Conservation (phyloP, 768 basidiomycete species). For the Rickenella mellea region DNA sequence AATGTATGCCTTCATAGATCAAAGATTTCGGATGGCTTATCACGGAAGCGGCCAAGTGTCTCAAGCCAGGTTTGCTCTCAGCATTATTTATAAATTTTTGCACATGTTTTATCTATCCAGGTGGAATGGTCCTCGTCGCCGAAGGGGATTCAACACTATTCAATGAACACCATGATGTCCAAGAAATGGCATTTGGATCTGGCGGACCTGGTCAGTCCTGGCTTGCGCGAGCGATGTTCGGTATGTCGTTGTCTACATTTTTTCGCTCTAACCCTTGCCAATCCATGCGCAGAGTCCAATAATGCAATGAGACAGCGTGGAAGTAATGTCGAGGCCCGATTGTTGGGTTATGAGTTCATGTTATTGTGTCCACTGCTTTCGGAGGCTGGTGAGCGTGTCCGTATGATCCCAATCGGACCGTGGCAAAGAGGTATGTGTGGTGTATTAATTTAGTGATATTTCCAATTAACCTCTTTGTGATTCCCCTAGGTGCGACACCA, state of each 20-base stretch:
- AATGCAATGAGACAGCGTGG: slow-evolving; percentile 1
- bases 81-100: background rate
- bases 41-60: background rate
- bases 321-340: background rate
- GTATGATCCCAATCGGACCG: background rate
- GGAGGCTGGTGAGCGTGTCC: background rate
- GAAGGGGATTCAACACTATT: background rate
- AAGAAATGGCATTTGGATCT: background rate
- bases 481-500: background rate
- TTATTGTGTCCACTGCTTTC: background rate
- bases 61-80: background rate
- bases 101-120: no score
- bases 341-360: background rate
- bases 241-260: background rate
- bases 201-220: background rate
- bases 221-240: background rate
- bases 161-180: background rate
- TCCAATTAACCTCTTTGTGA: background rate
- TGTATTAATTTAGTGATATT: background rate
- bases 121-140: background rate
- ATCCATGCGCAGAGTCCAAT: background rate
- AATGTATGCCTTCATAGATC: background rate
- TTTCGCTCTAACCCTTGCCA: background rate
- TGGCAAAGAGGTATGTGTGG: background rate
- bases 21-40: background rate